These are phyloP conservation scores for Blastomyces gilchristii DNA, from an alignment of 2,329 filamentous ascomycete genomes.

Conservation along the genomic window DNA sequence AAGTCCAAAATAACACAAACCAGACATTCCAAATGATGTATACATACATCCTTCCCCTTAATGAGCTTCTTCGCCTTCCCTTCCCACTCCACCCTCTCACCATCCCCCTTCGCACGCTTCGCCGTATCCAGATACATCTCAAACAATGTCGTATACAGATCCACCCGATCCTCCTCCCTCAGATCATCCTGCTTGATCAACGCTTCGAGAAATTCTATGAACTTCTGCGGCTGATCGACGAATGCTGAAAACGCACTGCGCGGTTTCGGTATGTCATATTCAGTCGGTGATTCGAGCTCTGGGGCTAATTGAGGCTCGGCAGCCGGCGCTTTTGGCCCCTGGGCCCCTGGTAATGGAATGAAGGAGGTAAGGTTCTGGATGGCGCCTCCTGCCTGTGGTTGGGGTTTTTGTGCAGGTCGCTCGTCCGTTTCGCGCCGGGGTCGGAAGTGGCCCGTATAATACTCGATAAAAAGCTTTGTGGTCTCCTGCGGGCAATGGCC, in stretches of 20 bases:
- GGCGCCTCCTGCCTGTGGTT: conserved; percentile 55
- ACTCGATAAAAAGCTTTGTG: conserved; percentile 83
- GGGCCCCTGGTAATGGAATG: conserved; percentile 58
- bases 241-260: conserved; percentile 91
- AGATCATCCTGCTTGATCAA: conserved; percentile 63
- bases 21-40: neutral
- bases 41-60: conserved; percentile 57
- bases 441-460: conserved; percentile 77
- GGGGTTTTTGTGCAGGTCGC: conserved; percentile 39
- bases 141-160: conserved; percentile 89
- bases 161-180: conserved; percentile 64
- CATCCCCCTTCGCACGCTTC: conserved; percentile 56
- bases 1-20: neutral
- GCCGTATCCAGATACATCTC: conserved; percentile 97
- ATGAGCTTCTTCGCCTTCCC: conserved; percentile 82
- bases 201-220: conserved; percentile 85
- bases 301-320: conserved; percentile 21
- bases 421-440: conserved; percentile 52
- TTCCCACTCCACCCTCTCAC: conserved; percentile 71
- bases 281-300: conserved; percentile 35
- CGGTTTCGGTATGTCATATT: conserved; percentile 72
- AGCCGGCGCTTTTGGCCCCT: conserved; percentile 25
- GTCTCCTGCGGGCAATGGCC: conserved; percentile 75
- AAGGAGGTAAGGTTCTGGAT: conserved; percentile 79
- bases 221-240: conserved; percentile 84